Base-by-base conservation (phyloP, 2,329 filamentous ascomycete genomes). In the Chaetomiaceae sp. region DNA sequence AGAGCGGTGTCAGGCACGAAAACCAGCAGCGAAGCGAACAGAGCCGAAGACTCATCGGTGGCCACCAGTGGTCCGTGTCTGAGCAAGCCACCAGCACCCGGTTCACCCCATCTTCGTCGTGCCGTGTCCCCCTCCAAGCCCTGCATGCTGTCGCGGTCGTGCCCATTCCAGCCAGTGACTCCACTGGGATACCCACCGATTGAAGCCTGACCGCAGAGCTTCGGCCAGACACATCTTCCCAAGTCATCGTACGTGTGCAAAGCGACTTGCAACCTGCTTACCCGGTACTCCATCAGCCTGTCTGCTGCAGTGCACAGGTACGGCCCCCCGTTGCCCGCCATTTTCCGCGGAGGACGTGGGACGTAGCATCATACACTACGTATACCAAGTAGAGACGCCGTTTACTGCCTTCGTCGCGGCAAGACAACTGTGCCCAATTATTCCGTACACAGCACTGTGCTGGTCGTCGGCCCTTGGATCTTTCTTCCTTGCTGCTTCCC, bases 1-100 rank as follows among this genome's bases (percentile, higher is more conserved):
- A 56, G 55, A 45, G 39, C 39, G 45, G 49, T 41, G 48, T 60
- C 56, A 54, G 58, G 58, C 56, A 60, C 47, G 42, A 59, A 60
- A 54, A 24, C 34, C 17, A 24, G 9, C 22, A 9, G 48, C 47
- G 42, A 47, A 51, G 51, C 45, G 41, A 50, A 50, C 38, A 47
- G n/a, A 29, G 24, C 34, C 20, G 34, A 40, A 46, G 39, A 34
- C 39, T 6, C 22, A 9, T 9, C 47, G 43, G 39, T 15, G 32
- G 42, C n/a, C n/a, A 50, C 27, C 45, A 49, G 44, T 38, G 34
- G 47, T 29, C n/a, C 27, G 38, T 42, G 38, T 38, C 41, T 40
- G 42, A 38, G 26, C 41, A 20, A 27, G 14, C n/a, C 27, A 20
- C 42, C 43, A 42, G 17, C 27, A 20, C 42, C 46, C 42, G 44